Percentiles rank a stretch among this genome's conserved stretches.
Evolutionary conservation across 2,329 filamentous ascomycete genomes (phyloP).

Genomic region (Penicillium sclerotigenum): DNA sequence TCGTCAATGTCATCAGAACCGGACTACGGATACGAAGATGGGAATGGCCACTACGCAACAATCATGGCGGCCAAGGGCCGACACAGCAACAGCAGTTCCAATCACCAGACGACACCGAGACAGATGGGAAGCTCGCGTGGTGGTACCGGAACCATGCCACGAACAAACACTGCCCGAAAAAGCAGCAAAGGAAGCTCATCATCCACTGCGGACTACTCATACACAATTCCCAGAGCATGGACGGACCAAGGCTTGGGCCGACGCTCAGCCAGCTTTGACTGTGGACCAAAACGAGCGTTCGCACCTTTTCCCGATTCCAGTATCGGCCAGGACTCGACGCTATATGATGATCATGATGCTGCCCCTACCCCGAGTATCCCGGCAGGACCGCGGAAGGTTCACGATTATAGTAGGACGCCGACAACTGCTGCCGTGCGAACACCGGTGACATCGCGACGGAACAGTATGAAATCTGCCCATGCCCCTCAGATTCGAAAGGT

Average conservation of each 20-base stretch:
- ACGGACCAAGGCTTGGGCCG: constrained; percentile 33
- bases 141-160: constrained; percentile 25
- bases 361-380: constrained; percentile 84
- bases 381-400: constrained; percentile 65
- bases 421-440: constrained; percentile 29
- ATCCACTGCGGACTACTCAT: constrained; percentile 71
- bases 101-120: constrained; percentile 59
- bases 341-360: constrained; percentile 64
- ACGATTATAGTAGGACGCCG: constrained; percentile 29
- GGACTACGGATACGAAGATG: constrained; percentile 44
- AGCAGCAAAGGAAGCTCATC: constrained; percentile 73
- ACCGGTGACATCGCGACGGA: constrained; percentile 38
- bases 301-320: constrained; percentile 21
- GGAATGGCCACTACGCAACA: constrained; percentile 40
- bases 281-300: constrained; percentile 37
- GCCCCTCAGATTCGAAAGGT: constrained; percentile 36
- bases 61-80: constrained; percentile 49
- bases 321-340: constrained; percentile 22
- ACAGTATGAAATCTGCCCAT: constrained; percentile 44
- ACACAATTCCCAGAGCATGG: constrained; percentile 39
- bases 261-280: constrained; percentile 47
- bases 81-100: constrained; percentile 78
- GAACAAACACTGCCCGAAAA: constrained; percentile 48
- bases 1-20: constrained; percentile 59
- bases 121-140: constrained; percentile 62